phyloP scores from a whole-genome alignment of 2,329 filamentous ascomycete genomes.

The Aspergillus sp. region DNA sequence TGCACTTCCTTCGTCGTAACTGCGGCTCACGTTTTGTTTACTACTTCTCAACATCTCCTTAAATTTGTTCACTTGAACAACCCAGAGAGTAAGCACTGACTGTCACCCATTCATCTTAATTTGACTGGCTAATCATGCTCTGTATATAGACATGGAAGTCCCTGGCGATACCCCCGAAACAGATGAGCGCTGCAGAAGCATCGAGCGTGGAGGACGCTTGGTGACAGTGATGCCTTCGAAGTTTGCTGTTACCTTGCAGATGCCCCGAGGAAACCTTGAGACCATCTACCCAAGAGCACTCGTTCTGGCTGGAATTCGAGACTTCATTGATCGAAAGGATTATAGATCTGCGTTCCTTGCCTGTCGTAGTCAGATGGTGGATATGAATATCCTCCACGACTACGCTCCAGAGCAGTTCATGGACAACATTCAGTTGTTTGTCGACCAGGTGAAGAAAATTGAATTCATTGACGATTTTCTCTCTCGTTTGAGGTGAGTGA shows the following conservation, averaged over 20 bases:
- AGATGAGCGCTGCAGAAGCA: constrained; percentile 85
- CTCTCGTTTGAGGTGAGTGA: constrained; percentile 68
- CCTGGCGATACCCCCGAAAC: constrained; percentile 84
- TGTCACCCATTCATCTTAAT: constrained; percentile 6
- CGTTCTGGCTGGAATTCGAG: constrained; percentile 83
- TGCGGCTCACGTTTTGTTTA: constrained; percentile 78
- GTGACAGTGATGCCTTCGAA: constrained; percentile 85
- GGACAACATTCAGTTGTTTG: constrained; percentile 66
- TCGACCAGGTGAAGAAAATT: constrained; percentile 77
- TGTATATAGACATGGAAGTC: constrained; percentile 64
- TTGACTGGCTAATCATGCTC: constrained; percentile 12
- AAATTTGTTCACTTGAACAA: constrained; percentile 84
- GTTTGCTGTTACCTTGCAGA: constrained; percentile 83
- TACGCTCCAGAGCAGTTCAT: constrained; percentile 86
- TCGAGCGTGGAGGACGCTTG: constrained; percentile 82
- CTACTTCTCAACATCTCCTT: constrained; percentile 84
- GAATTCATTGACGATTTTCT: constrained; percentile 87
- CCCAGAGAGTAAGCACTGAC: constrained; percentile 51
- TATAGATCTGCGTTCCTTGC: constrained; percentile 81
- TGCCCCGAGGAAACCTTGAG: constrained; percentile 93
- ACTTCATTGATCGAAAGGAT: constrained; percentile 71
- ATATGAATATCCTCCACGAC: constrained; percentile 96
- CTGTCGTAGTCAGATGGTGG: constrained; percentile 88
- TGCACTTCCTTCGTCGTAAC: constrained; percentile 89
- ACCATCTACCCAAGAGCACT: constrained; percentile 91